Base-by-base conservation (phyloP, 805 yeast species). In the Kodamaea fukazawae region DNA sequence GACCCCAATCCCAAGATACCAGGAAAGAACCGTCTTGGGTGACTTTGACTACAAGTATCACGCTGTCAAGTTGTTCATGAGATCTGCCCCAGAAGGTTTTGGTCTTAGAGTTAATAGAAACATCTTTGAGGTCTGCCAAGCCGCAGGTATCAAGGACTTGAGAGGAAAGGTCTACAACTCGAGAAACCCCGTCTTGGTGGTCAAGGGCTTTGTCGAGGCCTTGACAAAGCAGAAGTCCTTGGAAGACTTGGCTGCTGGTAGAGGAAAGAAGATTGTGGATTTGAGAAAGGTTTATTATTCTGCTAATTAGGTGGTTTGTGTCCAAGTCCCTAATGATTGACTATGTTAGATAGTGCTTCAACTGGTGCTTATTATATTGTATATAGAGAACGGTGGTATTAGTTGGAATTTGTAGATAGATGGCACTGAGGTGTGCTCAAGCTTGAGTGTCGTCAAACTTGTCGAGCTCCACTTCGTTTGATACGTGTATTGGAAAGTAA, bases 211-310 rank as follows among this genome's bases (percentile, higher is more conserved):
- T 37, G 72, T 90, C 43, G 95, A 87, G 60, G 96, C 96, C 1
- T 75, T 93, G 49, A 71, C 75, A 37, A 78, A 80, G 54, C 98
- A 90, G 65, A 78, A 78, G 48, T 76, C 95, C 2, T 74, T 87
- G 53, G 95, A 86, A 54, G 96, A 89, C 53, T 75, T 91, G 59
- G 96, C 98, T 4, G 73, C 81, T 38, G 85, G 83, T 52, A 80
- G 99, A 68, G 99, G 99, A 46, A 91, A 91, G 77, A 88, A 88
- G 75, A 76, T 91, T 56, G 89, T 88, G 28, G 98, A 93, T 63
- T 82, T 93, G 57, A 83, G 95, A 63, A 86, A 85, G 69, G 81
- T 87, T 30, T 93, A 91, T 70, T 89, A 88, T 63, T 78, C 86
- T 18, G 22, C 31, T 15, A 29, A 39, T 8, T 32, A 29, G 14